Evolutionary conservation across 768 basidiomycete genomes (phyloP).

Genomic region (Fistulinella prunicolor): DNA sequence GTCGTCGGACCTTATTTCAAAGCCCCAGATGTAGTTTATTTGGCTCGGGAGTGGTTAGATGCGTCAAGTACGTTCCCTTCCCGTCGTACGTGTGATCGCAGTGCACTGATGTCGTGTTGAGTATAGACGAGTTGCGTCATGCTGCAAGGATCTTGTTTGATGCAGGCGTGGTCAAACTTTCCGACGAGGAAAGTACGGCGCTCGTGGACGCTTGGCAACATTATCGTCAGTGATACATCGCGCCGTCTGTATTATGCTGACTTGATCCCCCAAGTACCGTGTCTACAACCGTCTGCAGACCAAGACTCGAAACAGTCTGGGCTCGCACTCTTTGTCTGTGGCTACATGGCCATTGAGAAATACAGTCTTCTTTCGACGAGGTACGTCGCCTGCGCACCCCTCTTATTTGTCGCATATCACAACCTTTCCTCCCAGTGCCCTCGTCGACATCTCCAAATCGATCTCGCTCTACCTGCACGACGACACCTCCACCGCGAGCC

Average conservation of each 20-base stretch:
- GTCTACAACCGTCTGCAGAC: slow-evolving; percentile 56
- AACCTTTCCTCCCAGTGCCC: slow-evolving; percentile 47
- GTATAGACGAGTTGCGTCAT: slow-evolving; percentile 67
- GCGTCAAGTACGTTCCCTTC: slow-evolving; percentile 52
- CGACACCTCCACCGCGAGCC: slow-evolving; percentile 56
- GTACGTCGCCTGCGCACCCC: slow-evolving; percentile 37
- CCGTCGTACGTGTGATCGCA: neutral
- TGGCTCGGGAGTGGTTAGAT: slow-evolving; percentile 77
- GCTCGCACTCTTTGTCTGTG: slow-evolving; percentile 75
- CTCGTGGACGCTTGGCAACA: slow-evolving; percentile 65
- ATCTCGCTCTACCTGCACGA: slow-evolving; percentile 76
- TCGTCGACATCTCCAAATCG: slow-evolving; percentile 84
- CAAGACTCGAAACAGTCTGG: slow-evolving; percentile 59
- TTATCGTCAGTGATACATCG: slow-evolving; percentile 42
- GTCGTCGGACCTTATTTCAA: slow-evolving; percentile 59
- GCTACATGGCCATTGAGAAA: slow-evolving; percentile 78
- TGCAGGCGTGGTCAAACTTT: slow-evolving; percentile 60
- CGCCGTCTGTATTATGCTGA: slow-evolving; percentile 8
- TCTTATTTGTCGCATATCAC: neutral
- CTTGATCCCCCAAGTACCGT: slow-evolving; percentile 46
- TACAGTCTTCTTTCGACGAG: slow-evolving; percentile 70
- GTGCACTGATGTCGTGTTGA: slow-evolving; percentile 6
- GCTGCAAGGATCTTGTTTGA: slow-evolving; percentile 80
- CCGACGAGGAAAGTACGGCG: slow-evolving; percentile 60
- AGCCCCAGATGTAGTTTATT: slow-evolving; percentile 65